A percentile compares a stretch with the other conserved stretches of the same genome.
These are phyloP conservation scores for Sclerotinia minor DNA, from an alignment of 2,329 filamentous ascomycete genomes.

Conservation along the genomic window DNA sequence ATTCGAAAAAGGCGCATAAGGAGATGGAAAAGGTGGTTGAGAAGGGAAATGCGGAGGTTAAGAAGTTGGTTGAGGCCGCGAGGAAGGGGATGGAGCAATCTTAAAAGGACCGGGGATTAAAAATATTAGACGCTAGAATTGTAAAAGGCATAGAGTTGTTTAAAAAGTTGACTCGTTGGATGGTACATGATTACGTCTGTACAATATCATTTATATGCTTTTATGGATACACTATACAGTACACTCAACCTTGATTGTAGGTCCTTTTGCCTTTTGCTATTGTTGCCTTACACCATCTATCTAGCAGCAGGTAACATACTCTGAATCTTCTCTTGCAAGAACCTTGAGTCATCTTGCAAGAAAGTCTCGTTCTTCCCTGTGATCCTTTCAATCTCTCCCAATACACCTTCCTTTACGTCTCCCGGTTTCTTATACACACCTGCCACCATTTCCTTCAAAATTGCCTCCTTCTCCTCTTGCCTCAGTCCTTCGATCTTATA, in stretches of 20 bases:
- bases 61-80: slow-evolving; percentile 43
- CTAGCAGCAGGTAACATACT: slow-evolving; percentile 33
- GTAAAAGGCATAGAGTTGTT: not conserved
- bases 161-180: slow-evolving; percentile 9
- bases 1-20: slow-evolving; percentile 44
- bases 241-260: slow-evolving; percentile 10
- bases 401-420: slow-evolving; percentile 24
- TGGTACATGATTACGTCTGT: slow-evolving; percentile 27
- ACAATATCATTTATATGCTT: slow-evolving; percentile 26
- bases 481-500: slow-evolving; percentile 25
- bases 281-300: slow-evolving; percentile 9
- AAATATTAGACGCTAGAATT: not conserved
- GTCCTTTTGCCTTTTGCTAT: slow-evolving; percentile 14
- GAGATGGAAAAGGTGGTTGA: slow-evolving; percentile 45
- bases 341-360: slow-evolving; percentile 35
- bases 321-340: slow-evolving; percentile 38
- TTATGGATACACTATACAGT: slow-evolving; percentile 25
- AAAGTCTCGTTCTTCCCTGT: slow-evolving; percentile 41
- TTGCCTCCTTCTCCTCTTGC: slow-evolving; percentile 30
- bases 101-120: slow-evolving; percentile 20
- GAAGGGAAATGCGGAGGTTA: slow-evolving; percentile 40
- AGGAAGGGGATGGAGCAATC: slow-evolving; percentile 42
- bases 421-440: slow-evolving; percentile 38
- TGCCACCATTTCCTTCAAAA: slow-evolving; percentile 37
- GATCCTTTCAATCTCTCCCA: slow-evolving; percentile 34